phyloP scores from a whole-genome alignment of 1,284 basidiomycete species.

The Chalciporus sp. region DNA sequence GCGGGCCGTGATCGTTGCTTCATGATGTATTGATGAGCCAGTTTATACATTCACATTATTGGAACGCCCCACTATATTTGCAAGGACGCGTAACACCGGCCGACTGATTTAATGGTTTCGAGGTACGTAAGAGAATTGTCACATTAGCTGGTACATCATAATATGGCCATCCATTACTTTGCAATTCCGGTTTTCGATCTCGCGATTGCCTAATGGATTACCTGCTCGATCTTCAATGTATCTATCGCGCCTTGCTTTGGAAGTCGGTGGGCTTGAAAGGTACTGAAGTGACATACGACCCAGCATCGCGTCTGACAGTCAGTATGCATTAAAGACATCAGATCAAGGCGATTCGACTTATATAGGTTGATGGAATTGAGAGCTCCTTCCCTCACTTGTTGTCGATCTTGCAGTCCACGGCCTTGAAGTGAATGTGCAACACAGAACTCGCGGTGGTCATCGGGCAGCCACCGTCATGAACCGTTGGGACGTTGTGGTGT shows the following conservation, averaged over 20 bases:
- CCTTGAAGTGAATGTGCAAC: no score
- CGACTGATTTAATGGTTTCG: not conserved
- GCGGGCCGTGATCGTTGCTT: constrained; percentile 36
- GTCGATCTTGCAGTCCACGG: no score
- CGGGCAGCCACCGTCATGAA: no score
- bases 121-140: not conserved
- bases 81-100: not conserved
- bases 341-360: no score
- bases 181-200: not conserved
- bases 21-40: constrained; percentile 5
- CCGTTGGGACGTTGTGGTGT: no score
- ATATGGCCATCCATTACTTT: not conserved
- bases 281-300: not conserved
- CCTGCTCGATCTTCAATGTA: not conserved
- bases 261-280: not conserved
- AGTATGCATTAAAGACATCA: not conserved
- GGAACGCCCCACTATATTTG: constrained; percentile 1
- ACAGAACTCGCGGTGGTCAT: no score
- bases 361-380: no score
- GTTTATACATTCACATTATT: not conserved
- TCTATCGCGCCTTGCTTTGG: not conserved
- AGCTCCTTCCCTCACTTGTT: no score
- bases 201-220: not conserved
- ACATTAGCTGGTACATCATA: not conserved
- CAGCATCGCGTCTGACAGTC: no score